Conservation (phyloP, 108 stramenopile species). For the Conticribra guillardii region DNA sequence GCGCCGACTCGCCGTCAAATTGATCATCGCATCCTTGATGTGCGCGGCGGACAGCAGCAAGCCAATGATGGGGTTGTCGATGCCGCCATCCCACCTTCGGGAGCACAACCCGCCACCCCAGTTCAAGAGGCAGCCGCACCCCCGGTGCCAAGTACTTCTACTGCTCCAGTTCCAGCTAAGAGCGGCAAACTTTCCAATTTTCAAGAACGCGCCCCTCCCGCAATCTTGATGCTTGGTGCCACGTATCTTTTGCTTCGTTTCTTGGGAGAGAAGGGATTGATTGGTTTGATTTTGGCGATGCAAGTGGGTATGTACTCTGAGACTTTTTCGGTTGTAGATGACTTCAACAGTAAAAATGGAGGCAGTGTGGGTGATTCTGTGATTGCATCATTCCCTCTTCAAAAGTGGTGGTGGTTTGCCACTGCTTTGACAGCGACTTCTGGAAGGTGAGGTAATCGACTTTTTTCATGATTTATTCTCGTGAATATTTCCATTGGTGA, state of each 20-base stretch:
- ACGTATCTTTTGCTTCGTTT: slow-evolving; percentile 33
- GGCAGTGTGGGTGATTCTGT: slow-evolving; percentile 2
- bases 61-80: slow-evolving; percentile 1
- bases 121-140: not conserved
- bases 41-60: slow-evolving; percentile 47
- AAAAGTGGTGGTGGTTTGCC: slow-evolving; percentile 78
- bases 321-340: slow-evolving; percentile 50
- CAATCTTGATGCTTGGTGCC: slow-evolving; percentile 60
- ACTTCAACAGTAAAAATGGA: slow-evolving; percentile 16
- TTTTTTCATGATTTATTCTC: too few relatives aligned
- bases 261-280: slow-evolving; percentile 56
- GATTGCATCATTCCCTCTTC: slow-evolving; percentile 29
- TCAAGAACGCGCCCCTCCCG: slow-evolving; percentile 56
- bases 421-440: slow-evolving; percentile 50
- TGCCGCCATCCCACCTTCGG: not conserved
- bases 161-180: slow-evolving; percentile 4
- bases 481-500: too few relatives aligned
- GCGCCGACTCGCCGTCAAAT: not conserved
- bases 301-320: slow-evolving; percentile 67
- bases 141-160: slow-evolving; percentile 5
- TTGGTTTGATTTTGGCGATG: slow-evolving; percentile 51
- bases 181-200: slow-evolving; percentile 49
- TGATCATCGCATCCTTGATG: slow-evolving; percentile 2
- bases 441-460: slow-evolving; percentile 35
- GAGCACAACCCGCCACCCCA: not conserved